Conservation (phyloP, 1,139 yeast genomes). For the Waltiozyma sp. region DNA sequence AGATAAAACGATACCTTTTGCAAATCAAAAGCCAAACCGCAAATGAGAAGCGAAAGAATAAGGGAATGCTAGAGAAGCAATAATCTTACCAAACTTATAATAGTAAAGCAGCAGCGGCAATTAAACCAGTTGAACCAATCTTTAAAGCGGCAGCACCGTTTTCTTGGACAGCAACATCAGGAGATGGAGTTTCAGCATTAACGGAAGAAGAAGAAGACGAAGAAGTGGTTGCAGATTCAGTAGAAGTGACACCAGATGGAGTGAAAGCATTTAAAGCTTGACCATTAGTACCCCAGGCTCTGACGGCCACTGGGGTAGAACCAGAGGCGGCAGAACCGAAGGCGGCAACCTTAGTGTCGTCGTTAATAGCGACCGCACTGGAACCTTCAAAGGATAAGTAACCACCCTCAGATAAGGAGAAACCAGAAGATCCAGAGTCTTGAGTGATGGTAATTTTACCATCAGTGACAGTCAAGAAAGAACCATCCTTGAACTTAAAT, state of each 20-base stretch:
- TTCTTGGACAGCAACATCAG: not conserved
- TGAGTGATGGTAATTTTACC: constrained; percentile 12
- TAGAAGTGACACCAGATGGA: constrained; percentile 2
- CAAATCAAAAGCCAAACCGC: too few relatives aligned
- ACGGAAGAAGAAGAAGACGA: constrained; percentile 1
- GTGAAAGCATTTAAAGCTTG: not conserved
- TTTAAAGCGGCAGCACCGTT: constrained; percentile 2
- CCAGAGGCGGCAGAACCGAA: constrained; percentile 9
- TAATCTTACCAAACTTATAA: not conserved
- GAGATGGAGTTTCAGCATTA: not conserved
- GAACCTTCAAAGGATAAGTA: constrained; percentile 17
- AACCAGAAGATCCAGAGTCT: constrained; percentile 20
- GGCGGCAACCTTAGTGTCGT: constrained; percentile 8
- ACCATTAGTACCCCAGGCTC: constrained; percentile 9
- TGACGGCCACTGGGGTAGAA: constrained; percentile 12
- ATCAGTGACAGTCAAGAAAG: constrained; percentile 17
- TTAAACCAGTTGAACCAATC: constrained; percentile 6
- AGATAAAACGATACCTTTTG: not conserved
- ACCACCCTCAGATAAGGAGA: constrained; percentile 17
- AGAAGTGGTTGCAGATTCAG: not conserved
- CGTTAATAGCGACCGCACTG: constrained; percentile 10
- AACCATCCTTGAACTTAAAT: constrained; percentile 19
- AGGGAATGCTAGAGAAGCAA: not conserved
- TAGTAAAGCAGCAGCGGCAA: constrained; percentile 11
- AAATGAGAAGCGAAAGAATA: not conserved